These are phyloP conservation scores for Citeromyces hawaiiensis DNA, from an alignment of 1,139 yeast genomes.

Conservation along the genomic window DNA sequence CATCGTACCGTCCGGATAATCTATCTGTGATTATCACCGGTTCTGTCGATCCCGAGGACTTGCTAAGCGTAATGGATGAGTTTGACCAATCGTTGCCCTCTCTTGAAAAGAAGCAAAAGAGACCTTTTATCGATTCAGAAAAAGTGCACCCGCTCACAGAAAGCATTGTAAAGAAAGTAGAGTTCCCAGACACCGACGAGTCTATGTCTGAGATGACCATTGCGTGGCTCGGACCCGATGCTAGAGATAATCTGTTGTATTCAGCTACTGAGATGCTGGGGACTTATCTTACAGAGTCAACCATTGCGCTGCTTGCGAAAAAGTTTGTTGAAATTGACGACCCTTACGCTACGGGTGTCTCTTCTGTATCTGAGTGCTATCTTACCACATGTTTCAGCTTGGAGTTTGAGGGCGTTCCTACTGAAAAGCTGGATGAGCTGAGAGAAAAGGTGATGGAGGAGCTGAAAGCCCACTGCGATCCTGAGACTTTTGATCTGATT, in stretches of 20 bases:
- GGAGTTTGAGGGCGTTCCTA: slow-evolving; percentile 64
- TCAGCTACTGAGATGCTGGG: slow-evolving; percentile 63
- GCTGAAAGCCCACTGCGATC: slow-evolving; percentile 32
- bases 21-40: slow-evolving; percentile 78
- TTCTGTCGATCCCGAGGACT: slow-evolving; percentile 59
- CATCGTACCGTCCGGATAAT: slow-evolving; percentile 72
- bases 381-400: slow-evolving; percentile 44
- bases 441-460: slow-evolving; percentile 31
- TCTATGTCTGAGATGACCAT: slow-evolving; percentile 64
- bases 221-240: slow-evolving; percentile 76
- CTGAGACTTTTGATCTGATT: slow-evolving; percentile 40
- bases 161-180: slow-evolving; percentile 33
- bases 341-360: slow-evolving; percentile 69
- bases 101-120: slow-evolving; percentile 16
- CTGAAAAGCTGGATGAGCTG: slow-evolving; percentile 40
- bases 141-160: slow-evolving; percentile 23
- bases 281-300: slow-evolving; percentile 65
- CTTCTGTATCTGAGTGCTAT: slow-evolving; percentile 60
- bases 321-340: slow-evolving; percentile 68
- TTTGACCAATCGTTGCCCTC: slow-evolving; percentile 49
- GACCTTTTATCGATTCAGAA: slow-evolving; percentile 81
- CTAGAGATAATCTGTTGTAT: slow-evolving; percentile 34
- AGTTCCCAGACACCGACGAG: slow-evolving; percentile 86
- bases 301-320: slow-evolving; percentile 56
- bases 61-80: slow-evolving; percentile 41